phyloP scores from a whole-genome alignment of 2,329 filamentous ascomycete genomes.

The Zarea fungicola region DNA sequence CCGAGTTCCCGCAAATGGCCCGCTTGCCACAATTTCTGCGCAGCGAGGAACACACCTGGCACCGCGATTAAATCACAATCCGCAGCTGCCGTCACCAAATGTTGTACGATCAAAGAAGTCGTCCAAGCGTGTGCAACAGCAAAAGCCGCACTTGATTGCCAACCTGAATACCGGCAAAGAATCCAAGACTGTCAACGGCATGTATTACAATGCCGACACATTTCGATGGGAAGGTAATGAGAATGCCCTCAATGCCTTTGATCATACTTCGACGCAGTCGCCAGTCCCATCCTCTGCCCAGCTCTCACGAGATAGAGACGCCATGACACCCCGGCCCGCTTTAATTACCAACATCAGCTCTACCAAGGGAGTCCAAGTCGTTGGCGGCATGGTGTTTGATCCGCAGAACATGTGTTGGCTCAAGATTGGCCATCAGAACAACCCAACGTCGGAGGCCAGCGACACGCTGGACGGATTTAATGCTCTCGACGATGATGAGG shows the following conservation, averaged over 20 bases:
- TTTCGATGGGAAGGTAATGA: slow-evolving; percentile 97
- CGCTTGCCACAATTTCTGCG: slow-evolving; percentile 49
- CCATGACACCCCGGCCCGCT: slow-evolving; percentile 60
- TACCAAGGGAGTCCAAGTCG: slow-evolving; percentile 83
- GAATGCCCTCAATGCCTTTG: slow-evolving; percentile 74
- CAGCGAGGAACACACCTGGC: slow-evolving; percentile 51
- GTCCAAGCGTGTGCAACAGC: slow-evolving; percentile 54
- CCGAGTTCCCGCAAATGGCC: slow-evolving; percentile 48
- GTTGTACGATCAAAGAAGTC: slow-evolving; percentile 50
- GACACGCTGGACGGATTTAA: slow-evolving; percentile 61
- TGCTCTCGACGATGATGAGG: slow-evolving; percentile 69
- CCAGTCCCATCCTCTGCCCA: slow-evolving; percentile 34
- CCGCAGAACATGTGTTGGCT: slow-evolving; percentile 97
- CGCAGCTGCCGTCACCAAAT: slow-evolving; percentile 34
- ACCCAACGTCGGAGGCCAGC: slow-evolving; percentile 42
- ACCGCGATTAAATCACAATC: slow-evolving; percentile 42
- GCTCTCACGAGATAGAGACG: slow-evolving; percentile 51
- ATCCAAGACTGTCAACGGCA: slow-evolving; percentile 84
- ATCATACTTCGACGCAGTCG: slow-evolving; percentile 51
- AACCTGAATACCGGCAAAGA: slow-evolving; percentile 71
- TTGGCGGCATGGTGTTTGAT: slow-evolving; percentile 98
- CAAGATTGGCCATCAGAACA: slow-evolving; percentile 58
- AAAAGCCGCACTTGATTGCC: slow-evolving; percentile 84
- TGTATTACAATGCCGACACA: slow-evolving; percentile 87
- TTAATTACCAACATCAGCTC: slow-evolving; percentile 87